Evolutionary conservation across 2,329 filamentous ascomycete species (phyloP), one percentile per base, ranked within the genome.

Genomic region (Apiospora malaysiana): DNA sequence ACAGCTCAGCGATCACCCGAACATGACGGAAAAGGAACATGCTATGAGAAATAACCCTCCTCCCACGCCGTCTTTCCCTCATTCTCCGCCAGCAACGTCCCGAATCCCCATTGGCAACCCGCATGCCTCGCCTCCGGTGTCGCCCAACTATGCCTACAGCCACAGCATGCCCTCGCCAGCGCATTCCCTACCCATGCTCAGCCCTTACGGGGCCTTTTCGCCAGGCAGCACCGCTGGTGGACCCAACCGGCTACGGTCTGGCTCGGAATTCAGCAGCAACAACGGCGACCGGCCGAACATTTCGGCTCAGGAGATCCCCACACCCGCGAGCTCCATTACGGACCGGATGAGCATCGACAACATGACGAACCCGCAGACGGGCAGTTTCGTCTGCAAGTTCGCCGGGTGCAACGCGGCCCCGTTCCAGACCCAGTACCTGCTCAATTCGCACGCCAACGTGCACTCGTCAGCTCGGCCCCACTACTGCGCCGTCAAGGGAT

Each of bases 391-490:
- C 65, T 95, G 92, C 79, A 85, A 81, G 76, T 83, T 83, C 68
- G 75, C 85, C 9, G 91, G 91, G 10, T 96, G 93, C 79, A 92
- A 80, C 47, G 93, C 93, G 1, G 81, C 85, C 42, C 90, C 93
- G 0, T 96, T 96, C 75, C 92, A 94, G 76, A 96, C 93, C 0
- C 90, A 91, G 76, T 91, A 91, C 81, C 85, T 95, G 12, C 83
- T 95, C 27, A 95, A 94, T 79, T 95, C 93, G 0, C 93, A 95
- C 77, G 90, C 91, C 69, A 92, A 92, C 73, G 90, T 92, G 4
- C 90, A 92, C 79, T 92, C 90, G 1, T 89, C 88, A 2, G 87
- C 84, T 27, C 84, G 90, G 42, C 90, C 90, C 9, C 90, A 92
- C 77, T 92, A 91, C 74, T 92, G 90, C 73, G 85, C 88, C 0